Conservation (phyloP, 1,139 yeast genomes). For the Magnusiomyces suaveolens region DNA sequence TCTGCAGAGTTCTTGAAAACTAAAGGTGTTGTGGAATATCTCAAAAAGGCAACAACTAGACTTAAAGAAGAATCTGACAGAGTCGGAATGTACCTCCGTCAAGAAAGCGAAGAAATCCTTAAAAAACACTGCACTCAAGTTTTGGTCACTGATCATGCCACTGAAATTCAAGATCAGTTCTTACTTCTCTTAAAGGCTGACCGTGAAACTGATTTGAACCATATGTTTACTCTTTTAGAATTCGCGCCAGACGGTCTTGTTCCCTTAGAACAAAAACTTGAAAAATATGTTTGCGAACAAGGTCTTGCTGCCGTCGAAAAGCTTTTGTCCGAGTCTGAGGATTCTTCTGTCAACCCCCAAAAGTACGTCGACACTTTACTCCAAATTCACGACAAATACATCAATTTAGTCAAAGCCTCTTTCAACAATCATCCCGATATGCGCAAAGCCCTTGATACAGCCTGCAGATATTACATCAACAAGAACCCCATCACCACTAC, state of each 20-base stretch:
- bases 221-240: conserved; percentile 66
- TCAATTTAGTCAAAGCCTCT: conserved; percentile 56
- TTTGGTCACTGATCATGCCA: conserved; percentile 70
- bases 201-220: conserved; percentile 64
- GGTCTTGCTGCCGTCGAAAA: conserved; percentile 63
- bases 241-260: conserved; percentile 60
- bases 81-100: conserved; percentile 72
- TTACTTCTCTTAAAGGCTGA: conserved; percentile 62
- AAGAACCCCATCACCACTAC: conserved; percentile 70
- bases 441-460: conserved; percentile 80
- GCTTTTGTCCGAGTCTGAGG: conserved; percentile 44
- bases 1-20: conserved; percentile 55
- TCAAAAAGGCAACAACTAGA: conserved; percentile 75
- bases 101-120: conserved; percentile 70
- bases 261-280: conserved; percentile 68
- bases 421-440: conserved; percentile 71
- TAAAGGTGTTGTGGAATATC: conserved; percentile 83
- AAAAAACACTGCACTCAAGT: conserved; percentile 67
- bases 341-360: conserved; percentile 52
- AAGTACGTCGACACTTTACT: conserved; percentile 71
- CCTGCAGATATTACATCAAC: conserved; percentile 80
- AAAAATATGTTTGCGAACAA: conserved; percentile 61
- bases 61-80: conserved; percentile 74
- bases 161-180: conserved; percentile 68
- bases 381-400: conserved; percentile 56